Base-by-base conservation (phyloP, 2,329 filamentous ascomycete species). In the Sporothrix humicola region DNA sequence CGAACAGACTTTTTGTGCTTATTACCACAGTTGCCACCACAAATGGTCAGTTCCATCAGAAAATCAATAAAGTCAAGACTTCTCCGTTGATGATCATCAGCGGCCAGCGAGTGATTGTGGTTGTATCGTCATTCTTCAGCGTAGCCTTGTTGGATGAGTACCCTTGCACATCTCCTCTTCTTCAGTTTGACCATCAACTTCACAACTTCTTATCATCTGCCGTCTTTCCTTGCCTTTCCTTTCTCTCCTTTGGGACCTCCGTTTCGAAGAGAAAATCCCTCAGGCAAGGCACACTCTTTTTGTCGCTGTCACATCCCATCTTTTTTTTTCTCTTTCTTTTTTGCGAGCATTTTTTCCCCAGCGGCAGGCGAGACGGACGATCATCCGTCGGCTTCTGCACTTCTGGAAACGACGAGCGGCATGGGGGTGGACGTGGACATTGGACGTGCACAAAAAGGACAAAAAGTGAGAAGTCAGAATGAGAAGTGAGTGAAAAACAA, bases 211-310 rank as follows among this genome's bases (percentile, higher is more conserved):
- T 9, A 26, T 44, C 59, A 46, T 37, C 17, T 44, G 59, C 59
- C 59, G 59, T 59, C 48, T 52, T 52, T 37, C 7, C 31, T 37
- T 37, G 4, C 31, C 31, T 37, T 37, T 5, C 31, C 48, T n/a
- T 52, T 15, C 13, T 59, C 26, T n/a, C 26, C 37, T 23, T 46
- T 65, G 37, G 37, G 23, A 44, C 46, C 37, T n/a, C 23, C 59
- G 59, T 65, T 65, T 65, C 59, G 59, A 42, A 65, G 37, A 65
- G 59, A 46, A 65, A 65, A 65, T 46, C 59, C 37, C 59, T 23
- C 59, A 65, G 15, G 37, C 59, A 42, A 46, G 26, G n/a, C 42
- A 17, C 17, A 23, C 8, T 56, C n/a, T 23, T 56, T 44, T 17
- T 17, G 61, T 12, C 17, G 48, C 20, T 46, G 59, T 65, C 17